Evolutionary conservation across 805 yeast species (phyloP).

Genomic region (Wickerhamiella bombiphila): DNA sequence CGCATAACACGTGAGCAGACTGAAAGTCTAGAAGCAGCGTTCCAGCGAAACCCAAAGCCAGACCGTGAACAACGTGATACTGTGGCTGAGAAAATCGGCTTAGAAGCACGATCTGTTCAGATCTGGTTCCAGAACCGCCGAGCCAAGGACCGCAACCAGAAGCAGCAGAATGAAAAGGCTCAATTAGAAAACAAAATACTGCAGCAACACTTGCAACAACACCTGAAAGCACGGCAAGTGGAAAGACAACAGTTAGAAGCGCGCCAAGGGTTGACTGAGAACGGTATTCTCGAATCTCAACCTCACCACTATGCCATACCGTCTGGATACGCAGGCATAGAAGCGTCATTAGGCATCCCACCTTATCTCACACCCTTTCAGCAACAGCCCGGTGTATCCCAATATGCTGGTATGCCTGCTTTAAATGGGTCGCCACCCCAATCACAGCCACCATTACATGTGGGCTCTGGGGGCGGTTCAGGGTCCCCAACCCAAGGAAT

Average conservation of each 20-base stretch:
- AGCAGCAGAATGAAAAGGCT: slow-evolving; percentile 2
- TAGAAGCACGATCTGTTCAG: slow-evolving; percentile 74
- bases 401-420: too few relatives aligned
- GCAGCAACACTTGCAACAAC: slow-evolving; percentile 4
- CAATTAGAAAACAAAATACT: slow-evolving; percentile 8
- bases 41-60: slow-evolving; percentile 63
- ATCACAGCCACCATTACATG: too few relatives aligned
- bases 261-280: too few relatives aligned
- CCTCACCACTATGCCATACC: too few relatives aligned
- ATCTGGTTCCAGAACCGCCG: slow-evolving; percentile 92
- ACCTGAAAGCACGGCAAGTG: too few relatives aligned
- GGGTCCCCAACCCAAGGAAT: slow-evolving; percentile 79
- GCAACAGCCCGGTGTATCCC: too few relatives aligned
- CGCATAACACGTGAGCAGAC: slow-evolving; percentile 23
- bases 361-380: too few relatives aligned
- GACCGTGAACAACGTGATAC: slow-evolving; percentile 53
- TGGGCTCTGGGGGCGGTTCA: slow-evolving; percentile 74
- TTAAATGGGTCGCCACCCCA: too few relatives aligned
- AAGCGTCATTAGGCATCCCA: too few relatives aligned
- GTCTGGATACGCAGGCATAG: too few relatives aligned
- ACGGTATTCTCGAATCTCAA: too few relatives aligned
- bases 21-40: slow-evolving; percentile 52
- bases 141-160: slow-evolving; percentile 20
- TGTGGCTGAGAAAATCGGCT: slow-evolving; percentile 53
- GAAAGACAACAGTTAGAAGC: too few relatives aligned